Evolutionary conservation across 2,329 filamentous ascomycete genomes (phyloP).

Genomic region (Paraphoma chrysanthemicola): DNA sequence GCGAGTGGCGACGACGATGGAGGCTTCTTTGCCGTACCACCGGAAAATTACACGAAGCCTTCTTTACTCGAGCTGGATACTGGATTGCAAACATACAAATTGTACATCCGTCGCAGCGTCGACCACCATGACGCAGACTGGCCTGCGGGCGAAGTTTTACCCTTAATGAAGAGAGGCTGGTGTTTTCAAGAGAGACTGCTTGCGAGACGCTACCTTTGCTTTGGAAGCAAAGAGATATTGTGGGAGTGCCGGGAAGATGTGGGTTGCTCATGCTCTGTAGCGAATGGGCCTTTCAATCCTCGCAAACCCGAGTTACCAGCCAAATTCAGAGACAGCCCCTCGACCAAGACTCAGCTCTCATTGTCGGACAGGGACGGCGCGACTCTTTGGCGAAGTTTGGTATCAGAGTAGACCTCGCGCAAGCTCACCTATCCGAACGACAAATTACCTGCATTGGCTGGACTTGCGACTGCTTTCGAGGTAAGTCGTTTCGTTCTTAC

Average conservation of each 20-base stretch:
- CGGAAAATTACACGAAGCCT: neutral
- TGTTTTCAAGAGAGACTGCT: constrained; percentile 4
- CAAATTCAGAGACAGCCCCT: neutral
- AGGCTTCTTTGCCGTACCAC: neutral
- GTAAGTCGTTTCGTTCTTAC: neutral
- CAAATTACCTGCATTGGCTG: constrained; percentile 2
- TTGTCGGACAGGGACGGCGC: neutral
- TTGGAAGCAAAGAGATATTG: neutral
- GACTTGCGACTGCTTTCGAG: neutral
- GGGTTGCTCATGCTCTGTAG: constrained; percentile 1
- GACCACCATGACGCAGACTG: neutral
- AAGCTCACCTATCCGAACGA: neutral
- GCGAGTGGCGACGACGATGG: constrained; percentile 2
- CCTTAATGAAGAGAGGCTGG: constrained; percentile 4
- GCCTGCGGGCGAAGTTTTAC: neutral
- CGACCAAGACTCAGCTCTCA: neutral
- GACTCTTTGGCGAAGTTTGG: neutral
- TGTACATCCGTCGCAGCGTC: neutral
- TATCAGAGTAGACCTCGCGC: neutral
- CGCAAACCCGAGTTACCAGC: neutral
- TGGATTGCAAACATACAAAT: neutral
- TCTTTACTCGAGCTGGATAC: neutral
- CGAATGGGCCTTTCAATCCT: neutral
- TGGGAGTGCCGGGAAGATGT: constrained; percentile 2
- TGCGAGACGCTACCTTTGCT: constrained; percentile 1